Base-by-base conservation (phyloP, 2,329 filamentous ascomycete genomes). In the Pseudophaeomoniella oleicola region DNA sequence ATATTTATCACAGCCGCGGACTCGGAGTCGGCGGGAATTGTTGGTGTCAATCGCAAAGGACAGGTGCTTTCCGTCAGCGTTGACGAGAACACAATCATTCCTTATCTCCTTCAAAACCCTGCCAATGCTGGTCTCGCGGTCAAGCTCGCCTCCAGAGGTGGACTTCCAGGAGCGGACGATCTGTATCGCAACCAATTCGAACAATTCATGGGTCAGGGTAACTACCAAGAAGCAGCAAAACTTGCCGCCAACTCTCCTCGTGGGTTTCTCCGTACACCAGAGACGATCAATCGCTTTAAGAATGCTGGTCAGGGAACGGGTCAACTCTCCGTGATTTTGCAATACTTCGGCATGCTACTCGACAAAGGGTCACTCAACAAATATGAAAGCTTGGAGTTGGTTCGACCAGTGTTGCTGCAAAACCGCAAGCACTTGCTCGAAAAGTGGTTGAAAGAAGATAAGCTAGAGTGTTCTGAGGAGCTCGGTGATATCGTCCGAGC, bases 211-310 rank as follows among this genome's bases (percentile, higher is more conserved):
- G 71, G 70, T 46, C 69, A 76, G 32, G 85, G 82, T 19, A 83
- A 84, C 54, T 96, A 83, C 57, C 67, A 76, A 37, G 85, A 90
- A 52, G 90, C 90, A 40, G 90, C 90, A 35, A 94, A 93, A 69
- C 81, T 94, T 49, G 92, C 90, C 32, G 92, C 90, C 35, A 94
- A 92, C 67, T 98, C 90, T 2, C 90, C 90, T 3, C 78, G 88
- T 40, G 90, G 90, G 34, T 98, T 98, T 67, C 69, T 98, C 38
- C 83, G 90, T 46, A 96, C 88, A 2, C 72, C 84, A 15, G 84
- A 94, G 53, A 98, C 90, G 4, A 96, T 98, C 55, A 87, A 94
- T 62, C 79, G 82, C 49, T 92, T 98, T 66, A 96, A 96, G 73
- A 75, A 74, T 38, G 69, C 92, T 12, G 75, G 82, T 47, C 78